Evolutionary conservation across 345 rosid genomes (phyloP).

Genomic region (Boechera divaricarpa): DNA sequence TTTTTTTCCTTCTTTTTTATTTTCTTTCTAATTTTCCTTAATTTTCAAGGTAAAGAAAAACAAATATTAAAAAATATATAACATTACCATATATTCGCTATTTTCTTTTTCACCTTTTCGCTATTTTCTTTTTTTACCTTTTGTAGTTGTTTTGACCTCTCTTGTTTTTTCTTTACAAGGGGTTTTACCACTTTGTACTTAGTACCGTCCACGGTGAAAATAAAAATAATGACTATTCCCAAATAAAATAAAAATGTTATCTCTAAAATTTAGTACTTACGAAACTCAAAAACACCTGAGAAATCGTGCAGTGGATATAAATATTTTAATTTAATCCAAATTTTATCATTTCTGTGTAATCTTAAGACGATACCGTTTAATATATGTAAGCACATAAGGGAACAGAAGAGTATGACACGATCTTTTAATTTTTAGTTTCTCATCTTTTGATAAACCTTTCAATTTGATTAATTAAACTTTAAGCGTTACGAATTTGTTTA

Average conservation of each 20-base stretch:
- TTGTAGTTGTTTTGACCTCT: constrained; percentile 32
- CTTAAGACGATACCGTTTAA: constrained; percentile 26
- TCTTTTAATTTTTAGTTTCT: constrained; percentile 33
- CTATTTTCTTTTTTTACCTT: background rate
- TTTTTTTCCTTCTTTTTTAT: background rate
- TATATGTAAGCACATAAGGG: constrained; percentile 42
- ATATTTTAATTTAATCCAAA: background rate
- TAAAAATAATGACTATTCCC: background rate
- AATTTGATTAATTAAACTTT: background rate
- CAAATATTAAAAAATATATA: constrained; percentile 35
- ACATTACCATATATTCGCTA: constrained; percentile 28
- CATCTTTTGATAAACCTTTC: constrained; percentile 38
- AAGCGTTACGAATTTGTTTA: constrained; percentile 14
- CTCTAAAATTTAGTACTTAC: constrained; percentile 29
- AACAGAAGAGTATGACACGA: constrained; percentile 41
- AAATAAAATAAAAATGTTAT: background rate
- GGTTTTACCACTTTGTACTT: constrained; percentile 38
- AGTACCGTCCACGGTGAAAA: constrained; percentile 39
- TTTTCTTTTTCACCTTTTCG: background rate
- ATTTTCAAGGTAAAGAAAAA: constrained; percentile 39
- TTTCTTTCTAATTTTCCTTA: background rate
- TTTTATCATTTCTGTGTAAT: constrained; percentile 7
- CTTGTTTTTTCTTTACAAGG: constrained; percentile 38
- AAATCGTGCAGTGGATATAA: constrained; percentile 38
- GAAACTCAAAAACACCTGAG: constrained; percentile 47